Evolutionary conservation across 148 eudicot species (phyloP).

Genomic region (Rhododendron simsii): DNA sequence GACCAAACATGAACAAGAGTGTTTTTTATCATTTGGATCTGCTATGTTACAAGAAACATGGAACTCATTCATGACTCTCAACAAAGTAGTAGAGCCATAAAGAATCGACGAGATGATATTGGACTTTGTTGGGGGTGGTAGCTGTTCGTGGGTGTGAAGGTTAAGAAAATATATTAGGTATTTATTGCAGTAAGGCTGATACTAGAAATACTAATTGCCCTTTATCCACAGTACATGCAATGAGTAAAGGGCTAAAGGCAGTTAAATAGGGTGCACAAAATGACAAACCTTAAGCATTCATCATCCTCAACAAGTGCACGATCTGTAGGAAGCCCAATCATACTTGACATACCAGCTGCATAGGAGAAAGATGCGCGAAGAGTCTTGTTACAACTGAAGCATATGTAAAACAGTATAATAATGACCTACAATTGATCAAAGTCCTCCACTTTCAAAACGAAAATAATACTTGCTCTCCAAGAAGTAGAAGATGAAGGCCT

Average conservation of each 20-base stretch:
- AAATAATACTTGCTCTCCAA: background rate
- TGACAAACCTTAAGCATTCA: conserved; percentile 73
- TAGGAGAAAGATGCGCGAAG: background rate
- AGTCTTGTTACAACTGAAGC: background rate
- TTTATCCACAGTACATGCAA: background rate
- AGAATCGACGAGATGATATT: background rate
- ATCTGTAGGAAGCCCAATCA: conserved; percentile 97
- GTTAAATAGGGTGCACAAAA: background rate
- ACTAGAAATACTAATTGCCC: background rate
- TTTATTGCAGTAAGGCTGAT: background rate
- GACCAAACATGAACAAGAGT: background rate
- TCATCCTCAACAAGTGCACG: conserved; percentile 84
- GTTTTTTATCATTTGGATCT: background rate
- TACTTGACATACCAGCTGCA: conserved; percentile 73
- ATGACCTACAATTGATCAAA: background rate
- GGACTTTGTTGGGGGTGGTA: background rate
- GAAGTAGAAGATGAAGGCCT: background rate
- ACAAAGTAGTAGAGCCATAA: background rate
- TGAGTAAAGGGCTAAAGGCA: background rate
- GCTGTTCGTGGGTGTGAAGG: background rate
- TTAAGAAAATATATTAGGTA: background rate
- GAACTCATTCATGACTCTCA: background rate
- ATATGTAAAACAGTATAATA: background rate
- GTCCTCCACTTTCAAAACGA: background rate
- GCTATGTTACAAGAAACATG: background rate